Base-by-base conservation (phyloP, 1,284 basidiomycete genomes). In the Sanghuangporus weigelae region DNA sequence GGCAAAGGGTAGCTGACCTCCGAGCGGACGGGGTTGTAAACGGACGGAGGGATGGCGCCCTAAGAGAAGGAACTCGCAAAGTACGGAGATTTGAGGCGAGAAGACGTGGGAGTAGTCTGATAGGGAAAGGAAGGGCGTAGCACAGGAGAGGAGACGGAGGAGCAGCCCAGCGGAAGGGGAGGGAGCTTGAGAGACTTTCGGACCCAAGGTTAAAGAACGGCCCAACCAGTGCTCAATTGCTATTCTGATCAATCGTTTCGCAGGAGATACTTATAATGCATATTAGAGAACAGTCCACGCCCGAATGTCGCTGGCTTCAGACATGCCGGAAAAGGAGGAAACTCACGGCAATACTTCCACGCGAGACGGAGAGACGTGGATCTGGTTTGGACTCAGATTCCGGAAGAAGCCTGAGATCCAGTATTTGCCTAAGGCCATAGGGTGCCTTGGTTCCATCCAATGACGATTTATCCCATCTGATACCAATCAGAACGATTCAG, bases 181-280 rank as follows among this genome's bases (percentile, higher is more conserved):
- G 44, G 57, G 57, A 23, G 57, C 58, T 57, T 63, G 63, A 62
- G 62, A 62, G 53, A 26, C 44, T 50, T 40, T 35, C 35, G 57
- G 62, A 55, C 49, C 36, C 59, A 65, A 59, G 55, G 48, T 54
- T 62, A 55, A 62, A 59, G 61, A 46, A 56, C 54, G 21, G 58
- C 60, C 53, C 62, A 54, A 50, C 64, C 61, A 65, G 61, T 57
- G 58, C 35, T 31, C 54, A 64, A 19, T 19, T 59, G 35, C 35
- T 63, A 61, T 54, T 51, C 49, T 58, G 66, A 58, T 48, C 46
- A 49, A 57, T 42, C 26, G 42, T 21, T 62, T 60, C 65, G 59
- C 62, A 64, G 57, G 46, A 42, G 16, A 36, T 14, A 44, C 21
- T 40, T 50, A 19, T 31, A 31, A 16, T 38, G 14, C 53, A 62